A percentile compares a stretch with the other conserved stretches of the same genome.
phyloP scores from a whole-genome alignment of 805 yeast species.

The Kodamaea leandrae region DNA sequence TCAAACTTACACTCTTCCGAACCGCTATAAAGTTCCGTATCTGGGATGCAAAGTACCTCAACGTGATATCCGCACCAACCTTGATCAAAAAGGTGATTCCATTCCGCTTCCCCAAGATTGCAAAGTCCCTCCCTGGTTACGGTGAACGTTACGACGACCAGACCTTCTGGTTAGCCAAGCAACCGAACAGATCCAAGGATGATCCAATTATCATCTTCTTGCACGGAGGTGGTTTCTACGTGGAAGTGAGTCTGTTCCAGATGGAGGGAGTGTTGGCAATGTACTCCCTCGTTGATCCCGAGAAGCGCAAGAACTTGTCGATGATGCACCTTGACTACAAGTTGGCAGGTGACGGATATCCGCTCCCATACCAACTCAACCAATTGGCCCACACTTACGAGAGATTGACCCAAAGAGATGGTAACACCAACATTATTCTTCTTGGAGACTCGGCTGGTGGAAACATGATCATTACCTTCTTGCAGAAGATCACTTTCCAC shows the following conservation, averaged over 20 bases:
- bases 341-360: conserved; percentile 27
- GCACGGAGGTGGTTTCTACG: conserved; percentile 42
- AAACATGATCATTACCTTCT: conserved; percentile 29
- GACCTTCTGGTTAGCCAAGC: conserved; percentile 35
- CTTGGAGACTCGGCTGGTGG: conserved; percentile 48
- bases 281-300: conserved; percentile 27
- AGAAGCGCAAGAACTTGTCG: conserved; percentile 17
- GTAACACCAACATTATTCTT: conserved; percentile 28
- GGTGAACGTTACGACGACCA: conserved; percentile 32
- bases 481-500: conserved; percentile 19
- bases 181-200: conserved; percentile 19
- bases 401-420: conserved; percentile 18
- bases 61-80: conserved; percentile 11
- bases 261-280: conserved; percentile 28
- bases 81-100: conserved; percentile 14
- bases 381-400: conserved; percentile 30
- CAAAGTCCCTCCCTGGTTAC: conserved; percentile 24
- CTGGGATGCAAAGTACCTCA: conserved; percentile 13
- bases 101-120: conserved; percentile 1
- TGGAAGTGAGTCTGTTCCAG: conserved; percentile 31
- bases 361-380: conserved; percentile 32
- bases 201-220: conserved; percentile 34
- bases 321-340: conserved; percentile 26
- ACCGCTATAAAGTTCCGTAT: conserved; percentile 16
- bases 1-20: conserved; percentile 16